These are phyloP conservation scores for Tetrahymena thermophila DNA, from an alignment of 73 alveolate species.

Conservation along the genomic window DNA sequence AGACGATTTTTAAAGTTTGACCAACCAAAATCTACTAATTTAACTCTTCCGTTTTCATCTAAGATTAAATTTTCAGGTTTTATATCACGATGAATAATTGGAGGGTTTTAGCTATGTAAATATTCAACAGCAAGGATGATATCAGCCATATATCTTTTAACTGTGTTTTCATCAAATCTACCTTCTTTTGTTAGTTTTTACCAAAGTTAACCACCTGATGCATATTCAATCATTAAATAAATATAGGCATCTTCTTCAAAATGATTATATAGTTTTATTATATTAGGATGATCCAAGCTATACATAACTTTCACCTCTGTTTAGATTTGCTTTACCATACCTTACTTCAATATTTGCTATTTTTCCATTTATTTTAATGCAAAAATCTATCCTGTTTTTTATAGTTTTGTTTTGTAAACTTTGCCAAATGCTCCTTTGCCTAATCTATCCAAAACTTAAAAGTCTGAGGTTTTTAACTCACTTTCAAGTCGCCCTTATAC, in stretches of 20 bases:
- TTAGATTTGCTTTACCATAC: conserved; percentile 60
- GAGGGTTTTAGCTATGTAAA: conserved; percentile 65
- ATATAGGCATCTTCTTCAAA: conserved; percentile 69
- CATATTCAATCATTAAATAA: conserved; percentile 75
- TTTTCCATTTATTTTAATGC: conserved; percentile 76
- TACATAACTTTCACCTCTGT: conserved; percentile 76
- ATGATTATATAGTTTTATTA: conserved; percentile 69
- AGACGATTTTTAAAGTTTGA: conserved; percentile 51
- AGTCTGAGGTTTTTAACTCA: conserved; percentile 25
- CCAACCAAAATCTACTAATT: conserved; percentile 79
- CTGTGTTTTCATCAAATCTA: conserved; percentile 42
- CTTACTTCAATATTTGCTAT: conserved; percentile 54
- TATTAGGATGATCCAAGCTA: conserved; percentile 63
- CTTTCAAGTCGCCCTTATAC: conserved; percentile 41
- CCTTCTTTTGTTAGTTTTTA: conserved; percentile 21
- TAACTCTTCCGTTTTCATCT: conserved; percentile 55
- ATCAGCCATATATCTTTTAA: conserved; percentile 60
- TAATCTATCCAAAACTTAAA: conserved; percentile 12
- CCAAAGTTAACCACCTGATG: conserved; percentile 72
- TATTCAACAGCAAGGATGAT: conserved; percentile 50
- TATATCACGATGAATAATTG: conserved; percentile 62
- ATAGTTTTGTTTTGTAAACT: conserved; percentile 70
- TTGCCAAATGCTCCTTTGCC: conserved; percentile 78
- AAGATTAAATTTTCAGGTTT: conserved; percentile 61
- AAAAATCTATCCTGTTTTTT: conserved; percentile 61